Percentiles rank a stretch among this genome's conserved stretches.
These are phyloP conservation scores for Aspergillus amoenus DNA, from an alignment of 2,329 filamentous ascomycete genomes.

Conservation along the genomic window DNA sequence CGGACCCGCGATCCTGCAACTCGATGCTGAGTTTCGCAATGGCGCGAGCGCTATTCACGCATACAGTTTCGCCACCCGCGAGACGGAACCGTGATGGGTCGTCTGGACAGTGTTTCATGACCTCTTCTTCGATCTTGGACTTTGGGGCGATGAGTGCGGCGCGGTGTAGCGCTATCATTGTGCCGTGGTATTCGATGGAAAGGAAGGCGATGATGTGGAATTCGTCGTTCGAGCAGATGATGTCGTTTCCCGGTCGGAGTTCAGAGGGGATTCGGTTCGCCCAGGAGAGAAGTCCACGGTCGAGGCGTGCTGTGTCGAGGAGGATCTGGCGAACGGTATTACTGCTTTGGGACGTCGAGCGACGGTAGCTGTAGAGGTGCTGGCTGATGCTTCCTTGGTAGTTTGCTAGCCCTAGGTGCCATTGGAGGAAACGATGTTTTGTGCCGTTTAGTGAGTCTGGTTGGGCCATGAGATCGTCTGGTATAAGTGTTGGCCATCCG, in stretches of 20 bases:
- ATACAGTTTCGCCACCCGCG: conserved; percentile 12
- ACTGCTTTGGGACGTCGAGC: no score
- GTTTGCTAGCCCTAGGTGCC: conserved; percentile 12
- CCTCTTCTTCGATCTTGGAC: conserved; percentile 11
- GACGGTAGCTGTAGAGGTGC: conserved; percentile 13
- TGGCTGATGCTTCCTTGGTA: conserved; percentile 18
- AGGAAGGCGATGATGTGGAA: conserved; percentile 12
- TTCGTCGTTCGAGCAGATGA: conserved; percentile 5
- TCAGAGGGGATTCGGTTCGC: conserved; percentile 11
- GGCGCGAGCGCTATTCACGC: conserved; percentile 14
- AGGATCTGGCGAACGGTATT: conserved; percentile 14
- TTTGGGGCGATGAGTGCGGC: conserved; percentile 15
- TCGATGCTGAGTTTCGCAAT: conserved; percentile 18
- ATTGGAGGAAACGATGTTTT: conserved; percentile 3
- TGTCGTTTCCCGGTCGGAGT: conserved; percentile 12
- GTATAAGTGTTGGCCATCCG: conserved; percentile 10
- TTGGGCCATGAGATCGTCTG: conserved; percentile 3
- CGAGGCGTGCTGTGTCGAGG: conserved; percentile 14
- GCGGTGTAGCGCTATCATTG: conserved; percentile 16
- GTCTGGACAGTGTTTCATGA: conserved; percentile 6
- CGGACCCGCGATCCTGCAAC: conserved; percentile 2
- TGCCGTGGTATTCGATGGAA: conserved; percentile 15
- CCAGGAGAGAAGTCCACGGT: conserved; percentile 9
- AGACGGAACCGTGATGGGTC: conserved; percentile 13
- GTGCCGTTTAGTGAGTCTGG: background rate